A percentile compares a stretch with the other conserved stretches of the same genome.
phyloP scores from a whole-genome alignment of 2,329 filamentous ascomycete genomes.

The Calonectria hongkongensis region DNA sequence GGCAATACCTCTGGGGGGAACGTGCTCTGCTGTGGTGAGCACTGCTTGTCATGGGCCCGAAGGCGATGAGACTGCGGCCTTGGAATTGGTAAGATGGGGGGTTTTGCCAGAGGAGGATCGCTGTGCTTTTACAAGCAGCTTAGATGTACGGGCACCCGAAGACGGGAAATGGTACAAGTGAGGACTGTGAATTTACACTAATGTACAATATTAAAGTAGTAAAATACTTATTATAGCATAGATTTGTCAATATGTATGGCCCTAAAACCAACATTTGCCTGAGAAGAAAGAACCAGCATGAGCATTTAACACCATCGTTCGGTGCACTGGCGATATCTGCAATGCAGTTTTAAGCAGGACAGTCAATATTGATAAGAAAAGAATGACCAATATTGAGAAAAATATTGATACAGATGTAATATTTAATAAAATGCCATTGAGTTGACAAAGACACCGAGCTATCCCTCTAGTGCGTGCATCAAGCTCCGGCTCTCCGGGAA shows the following conservation, averaged over 20 bases:
- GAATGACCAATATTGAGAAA: too few relatives aligned
- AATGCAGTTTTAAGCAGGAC: too few relatives aligned
- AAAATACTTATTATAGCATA: not conserved
- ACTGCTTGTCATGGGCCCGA: not conserved
- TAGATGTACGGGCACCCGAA: not conserved
- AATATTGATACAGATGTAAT: too few relatives aligned
- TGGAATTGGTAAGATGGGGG: not conserved
- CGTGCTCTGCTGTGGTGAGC: slow-evolving; percentile 9
- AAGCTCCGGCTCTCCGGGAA: slow-evolving; percentile 40
- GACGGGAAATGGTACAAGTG: slow-evolving; percentile 2
- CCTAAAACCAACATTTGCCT: too few relatives aligned
- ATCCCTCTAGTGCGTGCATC: not conserved
- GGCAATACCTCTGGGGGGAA: not conserved
- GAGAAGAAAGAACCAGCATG: too few relatives aligned
- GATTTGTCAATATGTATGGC: not conserved
- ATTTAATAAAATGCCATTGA: too few relatives aligned
- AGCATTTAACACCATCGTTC: too few relatives aligned
- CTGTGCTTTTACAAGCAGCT: not conserved
- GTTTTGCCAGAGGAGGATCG: not conserved
- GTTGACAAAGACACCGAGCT: too few relatives aligned
- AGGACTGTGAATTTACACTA: not conserved
- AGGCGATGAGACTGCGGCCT: not conserved
- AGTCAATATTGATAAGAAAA: too few relatives aligned
- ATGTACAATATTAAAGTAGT: not conserved
- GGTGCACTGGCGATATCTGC: too few relatives aligned